Percentiles rank a stretch among this genome's conserved stretches.
phyloP scores from a whole-genome alignment of 495 filamentous ascomycete species.

The Xylaria intraflava region DNA sequence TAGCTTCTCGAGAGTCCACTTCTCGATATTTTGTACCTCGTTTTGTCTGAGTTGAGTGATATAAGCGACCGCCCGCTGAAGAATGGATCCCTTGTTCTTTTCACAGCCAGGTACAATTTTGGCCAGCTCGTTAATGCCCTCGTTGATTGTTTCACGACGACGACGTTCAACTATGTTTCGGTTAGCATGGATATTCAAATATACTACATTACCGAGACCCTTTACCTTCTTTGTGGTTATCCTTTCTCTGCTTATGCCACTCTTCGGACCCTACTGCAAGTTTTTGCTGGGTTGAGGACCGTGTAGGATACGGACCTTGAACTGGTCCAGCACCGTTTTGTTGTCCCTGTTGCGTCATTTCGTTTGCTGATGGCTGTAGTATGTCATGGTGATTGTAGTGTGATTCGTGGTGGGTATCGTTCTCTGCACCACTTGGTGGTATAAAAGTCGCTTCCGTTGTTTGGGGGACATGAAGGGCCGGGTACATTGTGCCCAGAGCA shows the following conservation, averaged over 20 bases:
- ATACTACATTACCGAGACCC: not conserved
- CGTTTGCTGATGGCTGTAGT: slow-evolving; percentile 25
- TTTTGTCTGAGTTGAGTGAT: slow-evolving; percentile 93
- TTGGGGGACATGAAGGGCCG: slow-evolving; percentile 62
- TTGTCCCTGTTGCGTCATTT: slow-evolving; percentile 12
- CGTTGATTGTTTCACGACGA: slow-evolving; percentile 96
- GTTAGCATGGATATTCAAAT: slow-evolving; percentile 7
- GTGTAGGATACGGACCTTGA: slow-evolving; percentile 23
- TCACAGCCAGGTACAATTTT: slow-evolving; percentile 97
- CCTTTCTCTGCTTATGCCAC: slow-evolving; percentile 95
- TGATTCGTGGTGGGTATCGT: slow-evolving; percentile 24
- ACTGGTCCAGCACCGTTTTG: slow-evolving; percentile 26
- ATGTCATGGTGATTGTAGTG: slow-evolving; percentile 29
- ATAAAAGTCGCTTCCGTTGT: slow-evolving; percentile 64
- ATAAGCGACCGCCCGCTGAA: slow-evolving; percentile 89
- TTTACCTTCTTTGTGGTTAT: slow-evolving; percentile 98
- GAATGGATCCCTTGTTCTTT: slow-evolving; percentile 97
- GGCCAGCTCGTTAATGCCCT: slow-evolving; percentile 96
- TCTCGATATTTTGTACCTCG: slow-evolving; percentile 86
- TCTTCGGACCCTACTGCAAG: slow-evolving; percentile 92
- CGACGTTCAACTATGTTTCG: slow-evolving; percentile 74
- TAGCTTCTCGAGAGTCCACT: slow-evolving; percentile 95
- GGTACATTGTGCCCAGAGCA: slow-evolving; percentile 56
- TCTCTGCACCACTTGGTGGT: slow-evolving; percentile 31
- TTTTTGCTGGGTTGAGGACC: slow-evolving; percentile 44